phyloP scores from a whole-genome alignment of 257 asterid genomes.

The Nicotiana otophora region DNA sequence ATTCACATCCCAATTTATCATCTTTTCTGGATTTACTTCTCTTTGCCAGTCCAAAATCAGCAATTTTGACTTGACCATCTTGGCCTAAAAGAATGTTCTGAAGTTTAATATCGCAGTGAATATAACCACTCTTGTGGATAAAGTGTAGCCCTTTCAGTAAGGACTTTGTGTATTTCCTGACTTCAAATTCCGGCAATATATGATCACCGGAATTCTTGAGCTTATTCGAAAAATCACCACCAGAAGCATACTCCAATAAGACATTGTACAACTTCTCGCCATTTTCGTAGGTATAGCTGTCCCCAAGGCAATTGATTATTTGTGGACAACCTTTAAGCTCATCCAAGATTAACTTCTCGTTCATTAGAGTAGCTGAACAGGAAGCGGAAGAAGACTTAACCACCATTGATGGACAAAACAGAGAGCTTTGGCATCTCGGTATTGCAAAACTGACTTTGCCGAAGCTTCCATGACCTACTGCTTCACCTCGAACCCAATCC shows the following conservation, averaged over 20 bases:
- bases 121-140: constrained; percentile 60
- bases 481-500: constrained; percentile 54
- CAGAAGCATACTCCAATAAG: constrained; percentile 71
- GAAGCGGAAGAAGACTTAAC: constrained; percentile 36
- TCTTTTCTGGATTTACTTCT: constrained; percentile 4
- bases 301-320: constrained; percentile 64
- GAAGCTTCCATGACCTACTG: constrained; percentile 49
- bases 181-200: constrained; percentile 40
- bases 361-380: constrained; percentile 37
- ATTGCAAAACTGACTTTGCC: constrained; percentile 46
- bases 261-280: constrained; percentile 76
- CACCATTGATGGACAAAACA: constrained; percentile 36
- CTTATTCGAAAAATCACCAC: constrained; percentile 51
- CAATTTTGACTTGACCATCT: constrained; percentile 46
- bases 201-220: constrained; percentile 28
- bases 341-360: constrained; percentile 53
- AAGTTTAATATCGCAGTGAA: constrained; percentile 86
- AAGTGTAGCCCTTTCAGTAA: constrained; percentile 45
- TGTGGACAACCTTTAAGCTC: constrained; percentile 54
- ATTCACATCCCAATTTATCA: constrained; percentile 20
- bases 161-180: constrained; percentile 40
- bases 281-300: constrained; percentile 44
- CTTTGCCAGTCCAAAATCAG: constrained; percentile 87
- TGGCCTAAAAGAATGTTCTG: constrained; percentile 53
- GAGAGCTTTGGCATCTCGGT: constrained; percentile 9